Evolutionary conservation across 2,329 filamentous ascomycete species (phyloP).

Genomic region (Lecanosticta acicola): DNA sequence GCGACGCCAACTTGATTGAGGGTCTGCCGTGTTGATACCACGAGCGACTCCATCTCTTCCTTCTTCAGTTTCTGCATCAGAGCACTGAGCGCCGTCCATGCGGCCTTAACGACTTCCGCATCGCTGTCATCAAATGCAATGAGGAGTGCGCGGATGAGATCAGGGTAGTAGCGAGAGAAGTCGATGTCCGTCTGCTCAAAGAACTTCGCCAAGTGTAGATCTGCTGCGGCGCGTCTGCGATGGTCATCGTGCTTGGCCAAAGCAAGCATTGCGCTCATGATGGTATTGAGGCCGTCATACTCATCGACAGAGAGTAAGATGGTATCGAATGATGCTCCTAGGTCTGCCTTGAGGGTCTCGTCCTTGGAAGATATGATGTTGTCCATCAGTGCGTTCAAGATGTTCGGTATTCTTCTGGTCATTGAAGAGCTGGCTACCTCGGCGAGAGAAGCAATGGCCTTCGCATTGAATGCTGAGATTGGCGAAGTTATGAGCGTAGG

Average conservation of each 20-base stretch:
- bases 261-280: constrained; percentile 86
- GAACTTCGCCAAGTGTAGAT: constrained; percentile 76
- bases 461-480: constrained; percentile 91
- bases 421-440: constrained; percentile 86
- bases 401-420: constrained; percentile 81
- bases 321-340: constrained; percentile 77
- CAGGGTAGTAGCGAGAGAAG: constrained; percentile 92
- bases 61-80: constrained; percentile 88
- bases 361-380: constrained; percentile 76
- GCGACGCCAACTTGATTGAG: constrained; percentile 83
- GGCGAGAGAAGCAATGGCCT: constrained; percentile 84
- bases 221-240: constrained; percentile 69
- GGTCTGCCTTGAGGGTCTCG: constrained; percentile 64
- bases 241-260: constrained; percentile 93
- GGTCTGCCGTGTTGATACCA: constrained; percentile 77
- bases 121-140: constrained; percentile 90
- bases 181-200: constrained; percentile 75
- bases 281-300: constrained; percentile 88
- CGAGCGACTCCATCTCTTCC: constrained; percentile 95
- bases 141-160: constrained; percentile 83
- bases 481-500: constrained; percentile 86
- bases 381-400: constrained; percentile 91
- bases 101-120: constrained; percentile 74
- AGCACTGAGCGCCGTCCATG: constrained; percentile 79
- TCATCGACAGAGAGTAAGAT: constrained; percentile 92